These are phyloP conservation scores for Phycomyces nitens DNA, from an alignment of 192 early-diverging fungal species.

Conservation along the genomic window DNA sequence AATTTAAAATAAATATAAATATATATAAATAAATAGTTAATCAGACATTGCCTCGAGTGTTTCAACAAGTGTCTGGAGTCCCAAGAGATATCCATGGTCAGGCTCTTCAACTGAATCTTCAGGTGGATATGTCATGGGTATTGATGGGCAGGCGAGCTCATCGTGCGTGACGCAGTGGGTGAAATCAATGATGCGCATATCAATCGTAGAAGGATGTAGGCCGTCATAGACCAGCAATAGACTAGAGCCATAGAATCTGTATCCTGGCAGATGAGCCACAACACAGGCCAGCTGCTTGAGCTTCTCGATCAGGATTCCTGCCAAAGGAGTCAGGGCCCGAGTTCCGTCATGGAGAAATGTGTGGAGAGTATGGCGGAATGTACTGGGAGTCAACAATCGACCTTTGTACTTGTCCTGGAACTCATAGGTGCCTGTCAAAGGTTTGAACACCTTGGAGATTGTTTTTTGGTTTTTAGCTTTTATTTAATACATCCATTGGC, in stretches of 20 bases:
- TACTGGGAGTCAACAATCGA: conserved; percentile 75
- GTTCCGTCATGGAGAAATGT: conserved; percentile 87
- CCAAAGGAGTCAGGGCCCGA: conserved; percentile 62
- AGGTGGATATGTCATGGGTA: conserved; percentile 40
- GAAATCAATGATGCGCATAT: conserved; percentile 93
- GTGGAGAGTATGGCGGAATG: conserved; percentile 72
- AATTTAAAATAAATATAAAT: too few species aligned
- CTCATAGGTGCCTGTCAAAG: conserved; percentile 2
- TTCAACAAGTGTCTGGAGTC: conserved; percentile 65
- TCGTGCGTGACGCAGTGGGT: conserved; percentile 74
- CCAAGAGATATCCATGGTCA: conserved; percentile 75
- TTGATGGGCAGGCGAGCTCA: conserved; percentile 20
- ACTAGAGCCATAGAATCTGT: conserved; percentile 87
- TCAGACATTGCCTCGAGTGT: conserved; percentile 60
- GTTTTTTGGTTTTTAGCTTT: too few species aligned
- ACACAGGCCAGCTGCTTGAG: conserved; percentile 67
- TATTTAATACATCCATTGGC: too few species aligned
- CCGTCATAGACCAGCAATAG: conserved; percentile 92
- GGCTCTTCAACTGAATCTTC: conserved; percentile 45
- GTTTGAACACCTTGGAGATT: too few species aligned
- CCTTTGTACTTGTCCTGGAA: conserved; percentile 89
- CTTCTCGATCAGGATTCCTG: conserved; percentile 74
- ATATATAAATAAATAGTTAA: neutral
- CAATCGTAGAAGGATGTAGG: conserved; percentile 41
- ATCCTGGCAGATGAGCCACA: conserved; percentile 70